Base-by-base conservation (phyloP, 2,329 filamentous ascomycete species). In the Colletotrichum sp. region DNA sequence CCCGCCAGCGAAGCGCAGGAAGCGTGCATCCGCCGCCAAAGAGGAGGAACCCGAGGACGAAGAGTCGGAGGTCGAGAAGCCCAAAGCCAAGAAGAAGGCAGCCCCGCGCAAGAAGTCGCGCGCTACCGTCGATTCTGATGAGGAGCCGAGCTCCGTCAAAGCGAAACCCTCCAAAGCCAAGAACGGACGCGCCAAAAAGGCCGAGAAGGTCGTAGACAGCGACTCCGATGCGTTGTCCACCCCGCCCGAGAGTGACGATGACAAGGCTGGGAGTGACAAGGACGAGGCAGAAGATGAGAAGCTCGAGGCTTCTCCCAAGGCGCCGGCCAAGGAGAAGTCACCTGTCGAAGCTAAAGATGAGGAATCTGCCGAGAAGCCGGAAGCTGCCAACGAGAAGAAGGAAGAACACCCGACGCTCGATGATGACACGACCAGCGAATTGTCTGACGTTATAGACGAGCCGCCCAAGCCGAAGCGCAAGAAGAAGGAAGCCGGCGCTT, bases 381-480 rank as follows among this genome's bases (percentile, higher is more conserved):
- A 76, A 57, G 70, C 71, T 44, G 76, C 21, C 72, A 26, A 18
- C 9, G 76, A 75, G 24, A 75, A 36, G 57, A 62, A 71, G 18
- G 55, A 68, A n/a, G 70, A 44, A 12, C 28, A 69, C 3, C 18
- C 32, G 26, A 15, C 28, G 2, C 26, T 65, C 6, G 72, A 65
- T 9, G 77, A 78, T 24, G 77, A 78, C 36, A 75, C 62, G 18
- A 73, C 72, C 5, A 80, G 79, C 81, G 93, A 95, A 70, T 87
- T 95, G 84, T 96, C 95, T 0, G 90, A 91, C 6, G 89, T 98
- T n/a, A 87, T 97, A 55, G 96, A 98, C 81, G 95, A 96, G 78
- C 88, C 88, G 4, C 91, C 84, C 68, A 87, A 89, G 30, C 90
- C 92, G 12, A 91, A 92, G 66, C 89, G 89, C 32, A 91, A 89